A percentile compares a stretch with the other conserved stretches of the same genome.
Conservation (phyloP, 306 rosid species). For the Rubus parviflorus region DNA sequence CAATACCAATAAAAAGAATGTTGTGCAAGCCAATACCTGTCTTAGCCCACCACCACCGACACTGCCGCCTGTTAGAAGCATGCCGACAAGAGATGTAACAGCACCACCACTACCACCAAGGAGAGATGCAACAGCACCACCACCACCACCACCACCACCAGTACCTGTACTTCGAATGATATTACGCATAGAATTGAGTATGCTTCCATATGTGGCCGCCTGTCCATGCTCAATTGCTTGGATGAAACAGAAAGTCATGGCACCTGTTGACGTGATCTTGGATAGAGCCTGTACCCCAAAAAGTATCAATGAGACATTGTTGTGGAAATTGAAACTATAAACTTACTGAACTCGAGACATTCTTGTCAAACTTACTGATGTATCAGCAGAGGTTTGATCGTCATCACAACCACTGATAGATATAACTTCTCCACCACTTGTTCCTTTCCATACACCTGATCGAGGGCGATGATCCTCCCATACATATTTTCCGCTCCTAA, state of each 20-base stretch:
- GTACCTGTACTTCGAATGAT: slow-evolving; percentile 59
- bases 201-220: slow-evolving; percentile 77
- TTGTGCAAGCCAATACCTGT: slow-evolving; percentile 32
- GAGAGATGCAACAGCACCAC: slow-evolving; percentile 25
- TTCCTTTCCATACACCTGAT: slow-evolving; percentile 91
- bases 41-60: slow-evolving; percentile 32
- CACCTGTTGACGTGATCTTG: slow-evolving; percentile 92
- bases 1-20: neutral
- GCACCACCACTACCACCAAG: slow-evolving; percentile 27
- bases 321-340: neutral
- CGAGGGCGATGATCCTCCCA: slow-evolving; percentile 99
- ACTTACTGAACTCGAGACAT: neutral
- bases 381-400: slow-evolving; percentile 94
- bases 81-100: slow-evolving; percentile 27
- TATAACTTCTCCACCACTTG: slow-evolving; percentile 90
- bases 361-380: slow-evolving; percentile 62
- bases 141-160: slow-evolving; percentile 39
- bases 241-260: slow-evolving; percentile 96
- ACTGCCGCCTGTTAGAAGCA: slow-evolving; percentile 40
- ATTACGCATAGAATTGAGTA: slow-evolving; percentile 76
- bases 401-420: slow-evolving; percentile 95
- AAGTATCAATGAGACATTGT: slow-evolving; percentile 15
- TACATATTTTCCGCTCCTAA: slow-evolving; percentile 71
- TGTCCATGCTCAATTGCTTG: slow-evolving; percentile 91
- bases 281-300: slow-evolving; percentile 75